phyloP scores from a whole-genome alignment of 148 eudicot genomes.

The Silene uniflora region DNA sequence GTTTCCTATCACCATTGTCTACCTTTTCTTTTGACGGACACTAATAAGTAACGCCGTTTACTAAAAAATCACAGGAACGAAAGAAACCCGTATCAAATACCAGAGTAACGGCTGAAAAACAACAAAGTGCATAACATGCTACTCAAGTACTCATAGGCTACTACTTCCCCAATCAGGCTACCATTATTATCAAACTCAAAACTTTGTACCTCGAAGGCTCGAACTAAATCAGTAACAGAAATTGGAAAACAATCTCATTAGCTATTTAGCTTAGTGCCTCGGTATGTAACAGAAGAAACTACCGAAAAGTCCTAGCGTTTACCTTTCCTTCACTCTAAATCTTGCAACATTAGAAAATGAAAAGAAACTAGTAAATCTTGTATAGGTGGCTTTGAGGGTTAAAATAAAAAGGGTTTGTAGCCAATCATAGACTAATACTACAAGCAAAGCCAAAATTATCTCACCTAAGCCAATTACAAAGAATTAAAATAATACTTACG shows the following conservation, averaged over 20 bases:
- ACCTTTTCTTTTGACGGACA: neutral
- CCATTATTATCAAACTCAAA: neutral
- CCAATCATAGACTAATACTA: too few species aligned
- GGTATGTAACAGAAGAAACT: neutral
- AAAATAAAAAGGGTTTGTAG: neutral
- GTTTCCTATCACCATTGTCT: neutral
- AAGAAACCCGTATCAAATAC: neutral
- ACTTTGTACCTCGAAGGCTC: neutral
- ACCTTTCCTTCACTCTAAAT: neutral
- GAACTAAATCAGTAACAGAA: neutral
- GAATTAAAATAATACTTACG: too few species aligned
- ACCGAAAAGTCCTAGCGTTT: neutral
- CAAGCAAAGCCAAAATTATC: neutral
- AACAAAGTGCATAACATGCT: neutral
- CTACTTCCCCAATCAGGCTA: too few species aligned
- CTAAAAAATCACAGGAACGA: too few species aligned
- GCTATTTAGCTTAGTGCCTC: neutral
- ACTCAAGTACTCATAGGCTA: too few species aligned
- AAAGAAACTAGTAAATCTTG: neutral
- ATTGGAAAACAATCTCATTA: neutral
- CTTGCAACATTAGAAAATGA: neutral
- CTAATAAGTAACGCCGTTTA: neutral
- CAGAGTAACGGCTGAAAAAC: too few species aligned
- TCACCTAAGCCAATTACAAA: neutral
- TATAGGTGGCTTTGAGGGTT: neutral